Evolutionary conservation across 495 filamentous ascomycete genomes (phyloP).

Genomic region (Hypoxylon lienhwacheense): DNA sequence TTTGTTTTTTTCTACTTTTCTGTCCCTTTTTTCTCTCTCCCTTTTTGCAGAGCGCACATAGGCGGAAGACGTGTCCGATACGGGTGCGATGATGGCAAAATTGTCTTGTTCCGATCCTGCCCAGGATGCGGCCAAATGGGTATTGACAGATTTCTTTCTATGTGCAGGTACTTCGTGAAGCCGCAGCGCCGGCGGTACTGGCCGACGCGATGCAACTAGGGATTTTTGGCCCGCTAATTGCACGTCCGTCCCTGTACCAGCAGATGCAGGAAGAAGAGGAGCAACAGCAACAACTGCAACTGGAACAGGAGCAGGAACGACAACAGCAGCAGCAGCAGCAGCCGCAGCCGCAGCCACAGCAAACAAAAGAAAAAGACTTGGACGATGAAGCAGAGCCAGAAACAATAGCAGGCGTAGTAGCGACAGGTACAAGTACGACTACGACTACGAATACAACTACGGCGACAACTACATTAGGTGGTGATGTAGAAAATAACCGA

Average conservation of each 20-base stretch:
- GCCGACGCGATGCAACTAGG: constrained; percentile 48
- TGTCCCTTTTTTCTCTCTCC: no score
- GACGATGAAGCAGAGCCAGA: constrained; percentile 43
- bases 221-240: constrained; percentile 53
- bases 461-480: constrained; percentile 26
- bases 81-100: constrained; percentile 32
- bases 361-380: constrained; percentile 38
- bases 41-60: constrained; percentile 37
- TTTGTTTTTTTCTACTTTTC: no score
- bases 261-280: constrained; percentile 40
- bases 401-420: constrained; percentile 31
- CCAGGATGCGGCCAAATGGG: constrained; percentile 39
- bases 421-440: no score
- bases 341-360: constrained; percentile 25
- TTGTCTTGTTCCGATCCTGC: constrained; percentile 32
- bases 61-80: constrained; percentile 28
- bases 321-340: constrained; percentile 35
- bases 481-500: constrained; percentile 51
- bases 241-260: constrained; percentile 38
- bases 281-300: constrained; percentile 17
- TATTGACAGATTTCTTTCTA: constrained; percentile 44
- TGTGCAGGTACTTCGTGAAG: constrained; percentile 51
- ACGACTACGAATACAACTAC: no score
- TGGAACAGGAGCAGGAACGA: constrained; percentile 39
- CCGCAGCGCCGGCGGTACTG: constrained; percentile 42